phyloP scores from a whole-genome alignment of 2,329 filamentous ascomycete species.

The Tolypocladium capitatum region DNA sequence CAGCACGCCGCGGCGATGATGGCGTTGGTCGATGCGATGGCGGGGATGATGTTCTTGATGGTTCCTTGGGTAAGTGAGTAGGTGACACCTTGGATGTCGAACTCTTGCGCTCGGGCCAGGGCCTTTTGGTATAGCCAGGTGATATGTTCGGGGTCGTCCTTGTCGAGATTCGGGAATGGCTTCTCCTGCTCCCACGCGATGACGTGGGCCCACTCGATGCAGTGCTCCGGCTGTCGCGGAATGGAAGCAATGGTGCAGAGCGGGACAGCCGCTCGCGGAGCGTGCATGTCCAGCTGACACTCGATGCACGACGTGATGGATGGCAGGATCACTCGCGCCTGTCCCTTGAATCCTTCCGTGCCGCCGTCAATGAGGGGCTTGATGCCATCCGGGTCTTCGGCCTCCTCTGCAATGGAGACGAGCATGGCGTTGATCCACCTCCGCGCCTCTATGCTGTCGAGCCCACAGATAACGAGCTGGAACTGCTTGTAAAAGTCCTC shows the following conservation, averaged over 20 bases:
- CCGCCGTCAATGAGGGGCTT: constrained; percentile 95
- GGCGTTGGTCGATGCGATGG: constrained; percentile 94
- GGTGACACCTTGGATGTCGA: constrained; percentile 82
- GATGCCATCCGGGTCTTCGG: constrained; percentile 64
- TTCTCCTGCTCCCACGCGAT: constrained; percentile 90
- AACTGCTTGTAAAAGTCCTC: constrained; percentile 97
- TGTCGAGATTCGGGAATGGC: constrained; percentile 76
- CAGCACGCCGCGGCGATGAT: constrained; percentile 93
- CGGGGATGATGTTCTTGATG: constrained; percentile 98
- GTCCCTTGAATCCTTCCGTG: constrained; percentile 97
- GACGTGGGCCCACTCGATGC: constrained; percentile 96
- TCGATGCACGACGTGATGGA: constrained; percentile 94
- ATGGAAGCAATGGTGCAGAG: constrained; percentile 95
- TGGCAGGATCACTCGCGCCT: constrained; percentile 82
- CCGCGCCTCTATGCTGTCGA: constrained; percentile 95
- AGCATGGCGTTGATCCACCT: constrained; percentile 96
- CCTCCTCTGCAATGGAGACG: constrained; percentile 72
- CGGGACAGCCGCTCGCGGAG: constrained; percentile 89
- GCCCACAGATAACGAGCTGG: constrained; percentile 79
- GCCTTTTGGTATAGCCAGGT: constrained; percentile 92
- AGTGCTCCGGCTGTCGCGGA: constrained; percentile 92
- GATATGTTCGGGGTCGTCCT: constrained; percentile 92
- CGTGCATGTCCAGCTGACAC: constrained; percentile 97
- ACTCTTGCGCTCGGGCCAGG: constrained; percentile 67
- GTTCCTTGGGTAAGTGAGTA: constrained; percentile 95